Percentiles rank a stretch among this genome's conserved stretches.
Evolutionary conservation across 371 early-diverging fungal genomes (phyloP).

Genomic region (Mortierella sp.): DNA sequence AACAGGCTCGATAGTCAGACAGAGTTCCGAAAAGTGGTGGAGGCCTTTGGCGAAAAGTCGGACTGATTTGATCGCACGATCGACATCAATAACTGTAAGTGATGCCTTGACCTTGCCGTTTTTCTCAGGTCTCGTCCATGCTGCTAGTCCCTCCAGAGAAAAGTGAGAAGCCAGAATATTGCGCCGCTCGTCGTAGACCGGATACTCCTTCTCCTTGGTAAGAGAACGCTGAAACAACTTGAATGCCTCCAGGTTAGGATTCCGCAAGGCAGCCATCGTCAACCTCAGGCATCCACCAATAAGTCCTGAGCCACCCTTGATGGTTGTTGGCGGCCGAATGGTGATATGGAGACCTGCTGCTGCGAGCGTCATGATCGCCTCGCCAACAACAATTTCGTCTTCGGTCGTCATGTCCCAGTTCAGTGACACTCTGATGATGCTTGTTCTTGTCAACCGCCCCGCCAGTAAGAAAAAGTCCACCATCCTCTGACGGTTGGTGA

Average conservation of each 20-base stretch:
- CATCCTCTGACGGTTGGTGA: conserved; percentile 29
- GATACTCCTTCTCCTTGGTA: background rate
- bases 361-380: conserved; percentile 26
- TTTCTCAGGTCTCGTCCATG: conserved; percentile 8
- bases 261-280: conserved; percentile 13
- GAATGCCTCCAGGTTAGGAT: background rate
- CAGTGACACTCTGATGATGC: conserved; percentile 27
- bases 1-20: conserved; percentile 19
- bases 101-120: conserved; percentile 28
- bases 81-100: conserved; percentile 29
- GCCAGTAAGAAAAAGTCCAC: conserved; percentile 35
- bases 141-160: background rate
- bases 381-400: conserved; percentile 29
- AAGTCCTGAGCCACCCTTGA: conserved; percentile 2
- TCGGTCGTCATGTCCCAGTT: conserved; percentile 42
- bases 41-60: conserved; percentile 32
- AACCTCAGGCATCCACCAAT: background rate
- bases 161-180: background rate
- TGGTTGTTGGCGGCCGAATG: conserved; percentile 10
- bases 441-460: conserved; percentile 20
- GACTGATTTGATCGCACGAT: conserved; percentile 9
- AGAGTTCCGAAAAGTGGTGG: conserved; percentile 36
- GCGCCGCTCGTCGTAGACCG: conserved; percentile 1
- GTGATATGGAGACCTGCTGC: conserved; percentile 29
- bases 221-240: background rate